These are phyloP conservation scores for Cynara cardunculus DNA, from an alignment of 129 eudicot species.

Conservation along the genomic window DNA sequence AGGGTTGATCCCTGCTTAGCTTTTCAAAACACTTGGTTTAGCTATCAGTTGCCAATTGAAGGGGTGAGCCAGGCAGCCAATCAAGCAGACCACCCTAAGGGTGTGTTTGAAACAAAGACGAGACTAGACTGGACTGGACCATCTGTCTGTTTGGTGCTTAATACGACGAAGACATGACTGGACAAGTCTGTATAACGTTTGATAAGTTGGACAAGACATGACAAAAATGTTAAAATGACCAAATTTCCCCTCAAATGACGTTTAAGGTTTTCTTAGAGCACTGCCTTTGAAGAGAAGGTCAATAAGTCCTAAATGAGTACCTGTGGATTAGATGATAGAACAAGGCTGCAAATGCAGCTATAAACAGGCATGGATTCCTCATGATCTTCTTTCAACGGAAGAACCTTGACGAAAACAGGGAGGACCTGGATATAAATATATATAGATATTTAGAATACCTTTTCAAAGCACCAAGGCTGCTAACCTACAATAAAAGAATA, in stretches of 20 bases:
- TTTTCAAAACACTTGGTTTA: not conserved
- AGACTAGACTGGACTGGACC: no score
- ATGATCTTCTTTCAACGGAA: slow-evolving; percentile 90
- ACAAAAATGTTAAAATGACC: not conserved
- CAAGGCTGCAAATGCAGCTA: slow-evolving; percentile 79
- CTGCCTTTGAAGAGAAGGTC: not conserved
- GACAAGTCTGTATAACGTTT: no score
- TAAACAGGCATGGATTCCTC: slow-evolving; percentile 92
- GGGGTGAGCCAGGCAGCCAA: not conserved
- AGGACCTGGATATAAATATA: slow-evolving; percentile 52
- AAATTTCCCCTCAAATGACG: not conserved
- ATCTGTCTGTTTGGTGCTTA: no score
- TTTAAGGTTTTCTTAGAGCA: slow-evolving; percentile 18
- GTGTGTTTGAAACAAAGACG: no score
- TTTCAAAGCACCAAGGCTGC: not conserved
- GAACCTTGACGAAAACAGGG: slow-evolving; percentile 83
- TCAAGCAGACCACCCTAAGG: not conserved
- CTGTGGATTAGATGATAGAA: slow-evolving; percentile 82
- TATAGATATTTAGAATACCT: not conserved
- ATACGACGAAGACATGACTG: no score
- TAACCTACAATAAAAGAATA: slow-evolving; percentile 8
- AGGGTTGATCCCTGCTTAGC: not conserved
- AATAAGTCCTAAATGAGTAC: slow-evolving; percentile 28
- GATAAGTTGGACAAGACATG: no score
- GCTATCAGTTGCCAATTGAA: not conserved